These are phyloP conservation scores for Diaporthe ampelina DNA, from an alignment of 2,329 filamentous ascomycete species.

Conservation along the genomic window DNA sequence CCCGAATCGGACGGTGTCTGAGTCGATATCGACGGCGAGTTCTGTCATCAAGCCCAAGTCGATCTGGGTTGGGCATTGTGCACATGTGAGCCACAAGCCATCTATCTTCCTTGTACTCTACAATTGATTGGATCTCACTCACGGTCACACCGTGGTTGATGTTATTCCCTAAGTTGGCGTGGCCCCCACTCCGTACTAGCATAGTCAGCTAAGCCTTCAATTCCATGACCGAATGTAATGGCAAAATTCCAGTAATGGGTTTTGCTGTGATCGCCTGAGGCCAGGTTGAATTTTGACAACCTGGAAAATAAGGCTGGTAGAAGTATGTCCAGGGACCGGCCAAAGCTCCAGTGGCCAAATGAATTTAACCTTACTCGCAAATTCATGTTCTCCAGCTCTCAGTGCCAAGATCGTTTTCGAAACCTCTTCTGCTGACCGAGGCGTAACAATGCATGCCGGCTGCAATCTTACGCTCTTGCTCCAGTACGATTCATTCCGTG, in stretches of 20 bases:
- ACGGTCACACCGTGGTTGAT: not conserved
- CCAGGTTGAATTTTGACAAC: too few relatives aligned
- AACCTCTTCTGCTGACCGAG: conserved; percentile 9
- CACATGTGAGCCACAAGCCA: not conserved
- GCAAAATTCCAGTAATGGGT: too few relatives aligned
- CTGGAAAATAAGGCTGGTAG: too few relatives aligned
- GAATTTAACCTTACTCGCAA: not conserved
- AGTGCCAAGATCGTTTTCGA: not conserved
- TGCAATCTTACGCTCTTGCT: not conserved
- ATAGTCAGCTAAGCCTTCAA: not conserved
- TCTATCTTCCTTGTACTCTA: too few relatives aligned
- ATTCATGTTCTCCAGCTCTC: not conserved
- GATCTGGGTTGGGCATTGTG: not conserved
- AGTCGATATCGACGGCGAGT: not conserved
- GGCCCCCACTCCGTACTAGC: conserved; percentile 3
- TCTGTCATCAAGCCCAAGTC: conserved; percentile 6
- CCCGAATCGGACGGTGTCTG: not conserved
- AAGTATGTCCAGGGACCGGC: too few relatives aligned
- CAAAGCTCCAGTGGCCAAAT: too few relatives aligned
- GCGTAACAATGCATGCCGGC: conserved; percentile 2
- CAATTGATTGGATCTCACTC: not conserved
- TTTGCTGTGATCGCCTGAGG: too few relatives aligned
- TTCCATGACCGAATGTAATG: too few relatives aligned
- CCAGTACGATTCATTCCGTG: conserved; percentile 18
- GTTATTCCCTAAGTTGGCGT: conserved; percentile 2